Evolutionary conservation across 345 rosid species (phyloP), one percentile per base, ranked within the genome.

Genomic region (Populus ilicifolia): DNA sequence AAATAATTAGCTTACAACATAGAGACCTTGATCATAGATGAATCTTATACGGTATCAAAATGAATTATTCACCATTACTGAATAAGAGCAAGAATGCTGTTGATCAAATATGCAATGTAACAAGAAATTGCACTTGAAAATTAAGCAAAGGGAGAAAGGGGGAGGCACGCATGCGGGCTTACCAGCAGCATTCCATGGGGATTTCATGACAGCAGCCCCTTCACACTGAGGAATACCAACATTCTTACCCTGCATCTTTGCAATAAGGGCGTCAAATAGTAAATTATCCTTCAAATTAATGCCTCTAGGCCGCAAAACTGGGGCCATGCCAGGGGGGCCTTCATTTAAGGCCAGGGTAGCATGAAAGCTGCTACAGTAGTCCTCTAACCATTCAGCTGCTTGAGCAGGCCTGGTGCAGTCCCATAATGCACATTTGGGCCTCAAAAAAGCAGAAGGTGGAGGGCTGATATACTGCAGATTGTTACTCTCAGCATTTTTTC

Each of bases 361-460:
- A 87, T 92, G 98, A 86, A 83, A 88, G 77, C 86, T 77, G 75
- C 94, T 89, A 88, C 98, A 94, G 78, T 91, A 92, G 62, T 90
- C 90, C 72, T 78, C 59, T 63, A 73, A 86, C 87, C 86, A 84
- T 23, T 88, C 92, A 46, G 83, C 82, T 46, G 88, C 92, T 39
- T 88, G 91, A 81, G 93, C 92, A 62, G 98, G 98, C 81, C 97
- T 88, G 59, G 92, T 80, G 80, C 98, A 94, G 77, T 92, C 98
- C 97, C 97, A 94, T 5, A 94, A 89, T 12, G 97, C 92, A 87
- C 98, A 94, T 79, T 87, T 91, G 41, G 94, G 96, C 25, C 97
- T 93, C 89, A 94, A 35, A 82, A 93, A 91, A 13, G 98, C 94
- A 82, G 92, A 86, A 21, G 97, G 92, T 52, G 91, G 88, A 65